Conservation (phyloP, 331 rosid species). For the Rhamnella rubrinervis region DNA sequence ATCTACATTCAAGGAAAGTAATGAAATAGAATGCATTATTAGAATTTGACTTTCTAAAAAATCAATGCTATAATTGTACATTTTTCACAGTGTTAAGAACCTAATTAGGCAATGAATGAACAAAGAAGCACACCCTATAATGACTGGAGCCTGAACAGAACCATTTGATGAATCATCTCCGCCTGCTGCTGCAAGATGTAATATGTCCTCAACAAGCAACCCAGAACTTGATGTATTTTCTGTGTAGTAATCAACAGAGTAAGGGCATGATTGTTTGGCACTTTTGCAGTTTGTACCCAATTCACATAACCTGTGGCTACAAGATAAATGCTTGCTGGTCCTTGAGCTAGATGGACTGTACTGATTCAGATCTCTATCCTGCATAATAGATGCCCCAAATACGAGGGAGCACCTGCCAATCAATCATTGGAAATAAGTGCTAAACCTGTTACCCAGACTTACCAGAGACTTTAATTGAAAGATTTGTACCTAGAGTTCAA, state of each 20-base stretch:
- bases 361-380: constrained; percentile 93
- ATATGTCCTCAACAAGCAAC: constrained; percentile 78
- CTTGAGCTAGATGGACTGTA: constrained; percentile 75
- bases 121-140: constrained; percentile 62
- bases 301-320: constrained; percentile 78
- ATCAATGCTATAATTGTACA: not conserved
- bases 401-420: constrained; percentile 99
- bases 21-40: constrained; percentile 5
- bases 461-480: constrained; percentile 35
- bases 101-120: constrained; percentile 14
- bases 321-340: constrained; percentile 74
- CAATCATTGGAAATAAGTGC: constrained; percentile 85
- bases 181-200: constrained; percentile 60
- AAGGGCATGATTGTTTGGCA: constrained; percentile 73
- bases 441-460: constrained; percentile 57
- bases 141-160: constrained; percentile 69
- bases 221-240: constrained; percentile 93
- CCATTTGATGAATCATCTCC: constrained; percentile 38
- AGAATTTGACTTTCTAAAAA: not conserved
- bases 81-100: not conserved
- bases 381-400: constrained; percentile 97
- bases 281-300: constrained; percentile 59
- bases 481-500: constrained; percentile 22
- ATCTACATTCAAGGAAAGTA: constrained; percentile 44
- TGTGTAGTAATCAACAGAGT: constrained; percentile 53